Evolutionary conservation across 805 yeast genomes (phyloP).

Genomic region (Starmerella ratchasimensis): DNA sequence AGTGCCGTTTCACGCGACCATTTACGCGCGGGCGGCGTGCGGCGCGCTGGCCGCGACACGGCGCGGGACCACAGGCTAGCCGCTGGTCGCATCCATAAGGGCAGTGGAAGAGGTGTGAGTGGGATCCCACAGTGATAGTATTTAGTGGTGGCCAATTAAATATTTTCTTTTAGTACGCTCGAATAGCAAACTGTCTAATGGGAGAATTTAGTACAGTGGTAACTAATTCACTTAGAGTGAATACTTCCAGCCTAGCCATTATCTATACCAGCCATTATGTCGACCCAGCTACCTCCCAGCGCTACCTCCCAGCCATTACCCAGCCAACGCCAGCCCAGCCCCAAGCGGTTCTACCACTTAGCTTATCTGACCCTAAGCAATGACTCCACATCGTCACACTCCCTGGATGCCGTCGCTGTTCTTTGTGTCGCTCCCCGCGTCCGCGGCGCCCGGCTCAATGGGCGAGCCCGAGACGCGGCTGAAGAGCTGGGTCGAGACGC

Average conservation of each 20-base stretch:
- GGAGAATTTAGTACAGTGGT: neutral
- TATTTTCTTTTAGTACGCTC: too few relatives aligned
- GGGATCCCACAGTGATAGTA: neutral
- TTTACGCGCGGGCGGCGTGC: neutral
- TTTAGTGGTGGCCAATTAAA: too few relatives aligned
- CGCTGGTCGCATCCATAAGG: neutral
- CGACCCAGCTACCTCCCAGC: neutral
- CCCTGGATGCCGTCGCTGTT: constrained; percentile 17
- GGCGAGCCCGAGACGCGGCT: constrained; percentile 30
- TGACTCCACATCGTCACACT: neutral
- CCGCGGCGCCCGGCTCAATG: constrained; percentile 27
- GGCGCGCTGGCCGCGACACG: neutral
- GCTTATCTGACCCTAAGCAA: neutral
- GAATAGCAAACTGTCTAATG: too few relatives aligned
- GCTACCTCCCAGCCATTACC: neutral
- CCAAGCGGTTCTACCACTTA: neutral
- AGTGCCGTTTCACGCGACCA: constrained; percentile 10
- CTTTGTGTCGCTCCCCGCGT: constrained; percentile 42
- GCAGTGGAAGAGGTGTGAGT: neutral
- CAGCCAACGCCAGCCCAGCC: neutral
- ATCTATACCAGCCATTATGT: neutral
- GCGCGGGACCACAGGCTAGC: neutral
- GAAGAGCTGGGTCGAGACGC: constrained; percentile 25
- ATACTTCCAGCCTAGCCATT: neutral
- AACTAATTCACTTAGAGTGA: neutral